phyloP scores from a whole-genome alignment of 2,329 filamentous ascomycete genomes.

The Lasiodiplodia gonubiensis region DNA sequence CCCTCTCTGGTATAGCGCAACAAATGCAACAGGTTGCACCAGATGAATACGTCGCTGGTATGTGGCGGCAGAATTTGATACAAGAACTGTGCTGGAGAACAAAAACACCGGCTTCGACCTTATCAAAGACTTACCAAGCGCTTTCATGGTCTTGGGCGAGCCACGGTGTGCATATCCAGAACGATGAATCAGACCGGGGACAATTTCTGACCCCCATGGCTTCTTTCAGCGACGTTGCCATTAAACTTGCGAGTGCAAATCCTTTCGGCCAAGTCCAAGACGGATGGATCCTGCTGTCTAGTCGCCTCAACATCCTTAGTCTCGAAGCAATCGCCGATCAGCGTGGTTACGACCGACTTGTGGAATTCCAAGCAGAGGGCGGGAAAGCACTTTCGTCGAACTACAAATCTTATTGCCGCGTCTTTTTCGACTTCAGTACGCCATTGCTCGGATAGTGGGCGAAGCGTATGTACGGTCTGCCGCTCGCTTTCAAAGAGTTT shows the following conservation, averaged over 20 bases:
- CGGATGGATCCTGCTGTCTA: neutral
- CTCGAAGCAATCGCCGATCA: neutral
- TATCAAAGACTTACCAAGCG: neutral
- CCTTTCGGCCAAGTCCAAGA: neutral
- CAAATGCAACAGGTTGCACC: neutral
- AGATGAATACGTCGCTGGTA: neutral
- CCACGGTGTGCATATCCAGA: neutral
- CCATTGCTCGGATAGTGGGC: neutral
- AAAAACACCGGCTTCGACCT: neutral
- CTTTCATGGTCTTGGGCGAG: neutral
- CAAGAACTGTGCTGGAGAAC: neutral
- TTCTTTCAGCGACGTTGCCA: too few relatives aligned
- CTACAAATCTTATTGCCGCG: fast-evolving
- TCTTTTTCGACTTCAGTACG: neutral
- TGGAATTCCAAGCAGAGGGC: neutral
- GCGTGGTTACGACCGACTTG: too few relatives aligned
- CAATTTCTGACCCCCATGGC: neutral
- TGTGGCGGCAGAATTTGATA: neutral
- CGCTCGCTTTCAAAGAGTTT: too few relatives aligned
- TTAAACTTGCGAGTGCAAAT: neutral
- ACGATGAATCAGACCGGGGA: neutral
- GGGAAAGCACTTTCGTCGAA: neutral
- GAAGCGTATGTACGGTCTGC: neutral
- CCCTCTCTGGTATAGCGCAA: neutral
- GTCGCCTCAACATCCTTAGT: neutral